Evolutionary conservation across 257 asterid species (phyloP).

Genomic region (Ocimum tenuiflorum): DNA sequence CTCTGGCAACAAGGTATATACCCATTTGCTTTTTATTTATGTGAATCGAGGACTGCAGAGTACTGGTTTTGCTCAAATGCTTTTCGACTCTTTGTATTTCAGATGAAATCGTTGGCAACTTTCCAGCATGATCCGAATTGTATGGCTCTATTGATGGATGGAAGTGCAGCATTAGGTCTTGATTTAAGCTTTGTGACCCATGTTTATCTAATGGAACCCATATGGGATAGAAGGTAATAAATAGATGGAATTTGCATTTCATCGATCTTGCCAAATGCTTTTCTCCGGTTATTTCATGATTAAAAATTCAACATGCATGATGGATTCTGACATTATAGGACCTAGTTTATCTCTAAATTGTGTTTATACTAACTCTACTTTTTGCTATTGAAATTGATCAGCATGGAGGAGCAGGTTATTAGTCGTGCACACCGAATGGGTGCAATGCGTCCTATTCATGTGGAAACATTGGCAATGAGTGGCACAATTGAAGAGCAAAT

Average conservation of each 20-base stretch:
- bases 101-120: conserved; percentile 76
- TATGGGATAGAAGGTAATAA: conserved; percentile 93
- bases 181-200: conserved; percentile 92
- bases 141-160: conserved; percentile 97
- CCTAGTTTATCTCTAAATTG: background rate
- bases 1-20: conserved; percentile 57
- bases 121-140: conserved; percentile 86
- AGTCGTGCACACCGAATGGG: conserved; percentile 99
- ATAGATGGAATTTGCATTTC: background rate
- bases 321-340: background rate
- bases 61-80: conserved; percentile 16
- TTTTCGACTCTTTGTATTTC: conserved; percentile 26
- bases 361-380: conserved; percentile 20
- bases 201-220: conserved; percentile 96
- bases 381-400: conserved; percentile 33
- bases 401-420: conserved; percentile 98
- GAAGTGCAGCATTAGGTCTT: conserved; percentile 98
- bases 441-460: conserved; percentile 80
- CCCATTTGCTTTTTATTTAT: conserved; percentile 11
- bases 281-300: background rate
- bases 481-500: conserved; percentile 97
- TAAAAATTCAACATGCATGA: background rate
- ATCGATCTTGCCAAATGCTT: background rate
- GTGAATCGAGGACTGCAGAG: background rate
- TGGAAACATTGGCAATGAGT: conserved; percentile 85